phyloP scores from a whole-genome alignment of 495 filamentous ascomycete genomes.

The Aspergillus sclerotioniger region DNA sequence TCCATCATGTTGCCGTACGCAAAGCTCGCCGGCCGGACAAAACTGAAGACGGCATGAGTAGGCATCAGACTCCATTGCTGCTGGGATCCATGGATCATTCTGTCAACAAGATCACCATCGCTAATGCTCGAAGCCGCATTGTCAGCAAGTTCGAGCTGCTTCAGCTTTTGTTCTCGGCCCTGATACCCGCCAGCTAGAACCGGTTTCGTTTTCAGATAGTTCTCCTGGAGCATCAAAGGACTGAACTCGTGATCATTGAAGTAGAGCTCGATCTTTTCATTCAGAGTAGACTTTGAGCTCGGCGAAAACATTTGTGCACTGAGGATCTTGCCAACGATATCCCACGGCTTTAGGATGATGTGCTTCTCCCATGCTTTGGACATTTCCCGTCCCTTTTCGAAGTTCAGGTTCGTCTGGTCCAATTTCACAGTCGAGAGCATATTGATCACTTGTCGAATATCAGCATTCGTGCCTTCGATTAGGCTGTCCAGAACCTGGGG shows the following conservation, averaged over 20 bases:
- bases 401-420: conserved; percentile 75
- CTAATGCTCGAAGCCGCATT: conserved; percentile 92
- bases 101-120: conserved; percentile 93
- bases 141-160: conserved; percentile 77
- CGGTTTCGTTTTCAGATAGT: conserved; percentile 84
- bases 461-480: conserved; percentile 89
- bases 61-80: conserved; percentile 99
- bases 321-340: conserved; percentile 90
- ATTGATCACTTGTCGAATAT: conserved; percentile 98
- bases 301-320: conserved; percentile 81
- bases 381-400: conserved; percentile 83
- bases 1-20: conserved; percentile 70
- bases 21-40: conserved; percentile 88
- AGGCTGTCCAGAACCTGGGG: conserved; percentile 86
- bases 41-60: conserved; percentile 93
- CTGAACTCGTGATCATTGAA: conserved; percentile 99
- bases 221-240: conserved; percentile 96
- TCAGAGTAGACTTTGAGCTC: conserved; percentile 77
- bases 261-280: conserved; percentile 97
- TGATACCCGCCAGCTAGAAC: conserved; percentile 53
- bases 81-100: conserved; percentile 97
- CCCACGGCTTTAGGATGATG: conserved; percentile 94
- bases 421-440: conserved; percentile 94
- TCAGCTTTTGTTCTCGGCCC: conserved; percentile 69
- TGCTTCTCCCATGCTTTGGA: conserved; percentile 98